A percentile compares a stretch with the other conserved stretches of the same genome.
Conservation (phyloP, 345 rosid genomes). For the Gynandropsis gynandra region DNA sequence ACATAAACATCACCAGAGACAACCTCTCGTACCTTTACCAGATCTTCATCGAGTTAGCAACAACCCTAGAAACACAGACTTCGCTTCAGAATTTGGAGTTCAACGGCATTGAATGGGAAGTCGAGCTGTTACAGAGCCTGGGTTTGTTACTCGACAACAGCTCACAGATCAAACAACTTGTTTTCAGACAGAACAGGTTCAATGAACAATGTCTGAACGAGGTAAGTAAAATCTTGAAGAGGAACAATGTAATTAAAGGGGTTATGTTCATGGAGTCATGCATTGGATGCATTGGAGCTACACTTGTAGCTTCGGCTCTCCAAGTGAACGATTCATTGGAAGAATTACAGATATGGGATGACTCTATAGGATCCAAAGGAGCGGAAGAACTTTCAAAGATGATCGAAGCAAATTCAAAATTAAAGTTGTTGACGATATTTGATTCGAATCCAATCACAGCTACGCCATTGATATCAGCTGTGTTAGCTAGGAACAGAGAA, state of each 20-base stretch:
- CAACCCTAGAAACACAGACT: slow-evolving; percentile 32
- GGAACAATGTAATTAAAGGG: slow-evolving; percentile 54
- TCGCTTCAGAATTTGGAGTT: slow-evolving; percentile 62
- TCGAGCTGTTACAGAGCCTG: slow-evolving; percentile 42
- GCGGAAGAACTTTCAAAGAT: slow-evolving; percentile 91
- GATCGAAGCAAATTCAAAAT: slow-evolving; percentile 78
- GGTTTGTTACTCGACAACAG: slow-evolving; percentile 51
- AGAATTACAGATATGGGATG: slow-evolving; percentile 94
- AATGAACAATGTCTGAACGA: slow-evolving; percentile 43
- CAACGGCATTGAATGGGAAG: slow-evolving; percentile 55
- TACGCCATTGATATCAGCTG: slow-evolving; percentile 82
- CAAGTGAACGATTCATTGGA: slow-evolving; percentile 61
- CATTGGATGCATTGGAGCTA: slow-evolving; percentile 53
- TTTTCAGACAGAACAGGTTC: slow-evolving; percentile 54
- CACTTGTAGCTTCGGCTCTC: slow-evolving; percentile 59
- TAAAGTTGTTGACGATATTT: slow-evolving; percentile 66
- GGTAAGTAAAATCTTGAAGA: slow-evolving; percentile 47
- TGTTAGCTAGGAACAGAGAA: slow-evolving; percentile 63
- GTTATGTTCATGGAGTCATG: slow-evolving; percentile 48
- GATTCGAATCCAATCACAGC: slow-evolving; percentile 64
- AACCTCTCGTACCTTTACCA: slow-evolving; percentile 35
- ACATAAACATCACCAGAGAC: slow-evolving; percentile 45
- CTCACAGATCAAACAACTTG: slow-evolving; percentile 49
- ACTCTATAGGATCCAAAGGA: slow-evolving; percentile 81
- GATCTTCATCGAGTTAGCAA: slow-evolving; percentile 45